These are phyloP conservation scores for Polyporus tsugae DNA, from an alignment of 1,284 basidiomycete genomes.

Conservation along the genomic window DNA sequence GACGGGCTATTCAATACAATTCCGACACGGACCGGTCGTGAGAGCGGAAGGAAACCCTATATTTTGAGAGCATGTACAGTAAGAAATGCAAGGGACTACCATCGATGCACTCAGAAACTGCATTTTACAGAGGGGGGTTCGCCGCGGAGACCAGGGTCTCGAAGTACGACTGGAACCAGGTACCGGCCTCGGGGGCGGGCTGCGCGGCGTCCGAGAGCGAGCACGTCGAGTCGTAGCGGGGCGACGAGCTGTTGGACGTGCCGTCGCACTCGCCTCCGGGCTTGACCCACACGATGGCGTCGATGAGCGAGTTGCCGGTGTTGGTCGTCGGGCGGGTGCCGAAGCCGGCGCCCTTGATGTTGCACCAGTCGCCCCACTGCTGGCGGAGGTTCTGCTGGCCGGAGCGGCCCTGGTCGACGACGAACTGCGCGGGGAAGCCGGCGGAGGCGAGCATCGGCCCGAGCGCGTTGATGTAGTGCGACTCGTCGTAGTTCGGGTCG, in stretches of 20 bases:
- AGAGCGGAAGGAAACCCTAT: slow-evolving; percentile 21
- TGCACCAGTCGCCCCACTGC: slow-evolving; percentile 66
- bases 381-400: slow-evolving; percentile 67
- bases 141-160: slow-evolving; percentile 59
- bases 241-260: slow-evolving; percentile 64
- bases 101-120: slow-evolving; percentile 2
- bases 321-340: slow-evolving; percentile 65
- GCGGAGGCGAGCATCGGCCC: slow-evolving; percentile 52
- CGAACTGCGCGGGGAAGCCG: slow-evolving; percentile 68
- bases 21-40: not conserved
- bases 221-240: slow-evolving; percentile 66
- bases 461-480: slow-evolving; percentile 66
- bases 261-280: slow-evolving; percentile 75
- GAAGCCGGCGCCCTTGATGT: slow-evolving; percentile 69
- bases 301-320: slow-evolving; percentile 63
- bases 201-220: slow-evolving; percentile 56
- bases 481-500: slow-evolving; percentile 68
- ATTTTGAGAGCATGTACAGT: slow-evolving; percentile 25
- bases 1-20: not conserved
- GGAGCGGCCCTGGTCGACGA: slow-evolving; percentile 71
- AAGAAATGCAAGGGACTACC: slow-evolving; percentile 18
- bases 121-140: slow-evolving; percentile 57
- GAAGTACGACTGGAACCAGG: slow-evolving; percentile 74
- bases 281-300: slow-evolving; percentile 74
- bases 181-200: slow-evolving; percentile 68